Conservation (phyloP, 2,329 filamentous ascomycete genomes). For the Balansia obtecta region DNA sequence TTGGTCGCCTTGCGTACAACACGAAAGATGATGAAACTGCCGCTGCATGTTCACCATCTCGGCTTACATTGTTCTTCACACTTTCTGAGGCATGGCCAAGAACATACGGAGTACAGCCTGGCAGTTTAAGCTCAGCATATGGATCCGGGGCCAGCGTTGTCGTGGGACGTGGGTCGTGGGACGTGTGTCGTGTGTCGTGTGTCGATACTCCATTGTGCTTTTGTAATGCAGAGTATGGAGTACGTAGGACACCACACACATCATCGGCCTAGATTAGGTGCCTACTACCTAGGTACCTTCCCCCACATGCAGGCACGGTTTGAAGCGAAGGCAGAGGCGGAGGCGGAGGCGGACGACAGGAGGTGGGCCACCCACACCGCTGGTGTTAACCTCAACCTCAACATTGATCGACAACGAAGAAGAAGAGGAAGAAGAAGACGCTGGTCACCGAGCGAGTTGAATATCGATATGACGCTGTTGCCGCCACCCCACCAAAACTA, state of each 20-base stretch:
- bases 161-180: too few species aligned
- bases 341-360: too few species aligned
- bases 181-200: too few species aligned
- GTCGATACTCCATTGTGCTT: too few species aligned
- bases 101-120: not conserved
- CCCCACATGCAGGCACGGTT: conserved; percentile 1
- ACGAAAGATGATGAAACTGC: not conserved
- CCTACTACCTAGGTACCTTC: not conserved
- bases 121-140: too few species aligned
- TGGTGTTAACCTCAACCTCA: not conserved
- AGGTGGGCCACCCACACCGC: not conserved
- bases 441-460: not conserved
- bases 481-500: not conserved
- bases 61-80: too few species aligned
- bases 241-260: not conserved
- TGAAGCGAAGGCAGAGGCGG: not conserved
- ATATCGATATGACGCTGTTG: not conserved
- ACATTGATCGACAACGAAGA: too few species aligned
- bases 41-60: not conserved
- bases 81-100: too few species aligned
- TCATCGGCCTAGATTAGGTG: too few species aligned
- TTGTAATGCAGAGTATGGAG: too few species aligned
- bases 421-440: not conserved
- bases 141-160: too few species aligned
- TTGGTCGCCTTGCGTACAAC: not conserved